Evolutionary conservation across 2,329 filamentous ascomycete species (phyloP), one percentile per base, ranked within the genome.

Genomic region (Fusarium sp.): DNA sequence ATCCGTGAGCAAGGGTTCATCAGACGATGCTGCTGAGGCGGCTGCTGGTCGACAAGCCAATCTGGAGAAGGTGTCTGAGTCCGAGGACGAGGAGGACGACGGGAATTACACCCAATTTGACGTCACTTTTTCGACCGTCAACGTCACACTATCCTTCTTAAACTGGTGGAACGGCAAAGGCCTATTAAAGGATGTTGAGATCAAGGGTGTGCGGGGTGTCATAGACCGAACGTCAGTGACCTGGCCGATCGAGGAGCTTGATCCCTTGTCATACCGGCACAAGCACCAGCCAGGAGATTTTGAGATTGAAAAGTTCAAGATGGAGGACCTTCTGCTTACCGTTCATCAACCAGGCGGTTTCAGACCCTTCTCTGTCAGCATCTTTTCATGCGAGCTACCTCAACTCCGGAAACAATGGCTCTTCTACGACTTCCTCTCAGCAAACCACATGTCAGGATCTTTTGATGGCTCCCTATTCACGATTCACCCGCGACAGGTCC

Each of bases 91-190:
- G 2, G 81, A 83, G 41, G 95, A 98, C 79, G 96, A 98, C 80
- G 95, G 94, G 20, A 99, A 99, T 80, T 99, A 98, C 82, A 98
- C 95, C 0, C 97, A 99, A 77, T 99, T 98, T 77, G 97, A 99
- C 80, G 87, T 99, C 18, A 98, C 95, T 0, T 94, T 99, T 68
- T 94, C 97, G 72, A 97, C 94, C 1, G 94, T 99, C 71, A 98
- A 99, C 79, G 96, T 99, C 48, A 98, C 96, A 0, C 83, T 99
- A 29, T 99, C 97, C 0, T 98, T 99, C 77, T 89, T 95, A n/a
- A 98, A 98, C 81, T 99, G 97, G 97, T 97, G 97, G 91, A 98
- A 98, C 77, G 96, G 97, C 24, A 98, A 96, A 82, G 97, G 97
- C 0, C 88, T 97, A 7, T 86, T 99, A 10, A 92, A 94, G 77